Evolutionary conservation across 257 asterid species (phyloP).

Genomic region (Gentiana straminea): DNA sequence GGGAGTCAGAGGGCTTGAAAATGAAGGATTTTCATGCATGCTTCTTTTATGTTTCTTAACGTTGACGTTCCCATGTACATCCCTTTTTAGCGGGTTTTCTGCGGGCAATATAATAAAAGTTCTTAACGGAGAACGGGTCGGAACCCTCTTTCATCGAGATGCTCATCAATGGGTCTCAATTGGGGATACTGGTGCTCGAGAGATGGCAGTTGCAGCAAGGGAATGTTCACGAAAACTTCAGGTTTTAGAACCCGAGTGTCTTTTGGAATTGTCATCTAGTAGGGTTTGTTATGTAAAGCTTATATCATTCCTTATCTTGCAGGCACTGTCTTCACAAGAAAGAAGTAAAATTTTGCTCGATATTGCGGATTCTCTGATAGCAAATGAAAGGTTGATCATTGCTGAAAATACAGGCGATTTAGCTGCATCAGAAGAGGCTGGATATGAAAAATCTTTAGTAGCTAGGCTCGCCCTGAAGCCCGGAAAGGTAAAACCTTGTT

Average conservation of each 20-base stretch:
- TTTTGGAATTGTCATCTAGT: neutral
- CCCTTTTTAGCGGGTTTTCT: constrained; percentile 48
- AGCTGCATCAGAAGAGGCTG: constrained; percentile 45
- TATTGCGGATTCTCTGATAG: constrained; percentile 68
- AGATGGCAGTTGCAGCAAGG: constrained; percentile 72
- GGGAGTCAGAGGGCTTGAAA: too few relatives aligned
- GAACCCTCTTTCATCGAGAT: constrained; percentile 67
- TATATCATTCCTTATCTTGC: constrained; percentile 4
- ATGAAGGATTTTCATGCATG: too few relatives aligned
- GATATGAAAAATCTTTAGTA: constrained; percentile 57
- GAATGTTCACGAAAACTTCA: constrained; percentile 68
- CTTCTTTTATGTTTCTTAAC: too few relatives aligned
- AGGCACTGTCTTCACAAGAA: constrained; percentile 61
- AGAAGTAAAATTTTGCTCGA: constrained; percentile 67
- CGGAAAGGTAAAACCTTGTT: constrained; percentile 43
- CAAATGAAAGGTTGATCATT: constrained; percentile 44
- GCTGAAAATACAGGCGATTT: constrained; percentile 73
- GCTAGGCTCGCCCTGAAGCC: constrained; percentile 71
- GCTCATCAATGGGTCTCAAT: constrained; percentile 48
- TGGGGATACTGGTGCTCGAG: constrained; percentile 46
- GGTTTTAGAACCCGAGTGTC: constrained; percentile 15
- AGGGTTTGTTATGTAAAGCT: neutral
- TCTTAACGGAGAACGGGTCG: constrained; percentile 44
- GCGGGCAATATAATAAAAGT: constrained; percentile 43
- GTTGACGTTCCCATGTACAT: neutral